phyloP scores from a whole-genome alignment of 2,329 filamentous ascomycete species.

The Aspergillus felis region DNA sequence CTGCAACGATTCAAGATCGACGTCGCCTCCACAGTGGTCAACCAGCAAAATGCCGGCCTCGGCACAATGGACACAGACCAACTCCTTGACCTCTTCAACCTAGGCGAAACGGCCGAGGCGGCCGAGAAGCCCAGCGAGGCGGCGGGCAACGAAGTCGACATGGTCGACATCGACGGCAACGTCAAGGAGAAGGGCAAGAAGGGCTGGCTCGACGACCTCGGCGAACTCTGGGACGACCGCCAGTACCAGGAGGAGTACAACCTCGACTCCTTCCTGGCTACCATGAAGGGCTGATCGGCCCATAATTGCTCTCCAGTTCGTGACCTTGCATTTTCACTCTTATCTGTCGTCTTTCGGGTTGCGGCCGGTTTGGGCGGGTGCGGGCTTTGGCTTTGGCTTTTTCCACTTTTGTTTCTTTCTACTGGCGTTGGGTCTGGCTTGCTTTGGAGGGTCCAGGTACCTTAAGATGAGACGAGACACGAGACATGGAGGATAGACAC shows the following conservation, averaged over 20 bases:
- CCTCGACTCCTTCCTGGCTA: constrained; percentile 89
- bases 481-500: constrained; percentile 6
- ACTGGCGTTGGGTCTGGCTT: not conserved
- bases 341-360: no score
- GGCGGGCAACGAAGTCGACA: constrained; percentile 59
- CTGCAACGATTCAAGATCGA: constrained; percentile 99
- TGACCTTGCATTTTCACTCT: no score
- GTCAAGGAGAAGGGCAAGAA: constrained; percentile 94
- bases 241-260: constrained; percentile 99
- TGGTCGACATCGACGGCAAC: constrained; percentile 91
- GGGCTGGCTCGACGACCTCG: constrained; percentile 89
- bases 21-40: constrained; percentile 95
- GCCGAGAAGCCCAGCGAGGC: constrained; percentile 59
- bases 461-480: not conserved
- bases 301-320: not conserved
- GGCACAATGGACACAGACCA: constrained; percentile 98
- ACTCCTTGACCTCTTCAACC: constrained; percentile 91
- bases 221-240: constrained; percentile 93
- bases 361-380: no score
- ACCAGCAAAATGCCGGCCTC: constrained; percentile 95
- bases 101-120: constrained; percentile 64
- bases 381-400: not conserved
- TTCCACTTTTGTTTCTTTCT: not conserved
- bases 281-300: constrained; percentile 62
- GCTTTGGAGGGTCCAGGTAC: not conserved